phyloP scores from a whole-genome alignment of 2,329 filamentous ascomycete species.

The Aspergillus novoparasiticus region DNA sequence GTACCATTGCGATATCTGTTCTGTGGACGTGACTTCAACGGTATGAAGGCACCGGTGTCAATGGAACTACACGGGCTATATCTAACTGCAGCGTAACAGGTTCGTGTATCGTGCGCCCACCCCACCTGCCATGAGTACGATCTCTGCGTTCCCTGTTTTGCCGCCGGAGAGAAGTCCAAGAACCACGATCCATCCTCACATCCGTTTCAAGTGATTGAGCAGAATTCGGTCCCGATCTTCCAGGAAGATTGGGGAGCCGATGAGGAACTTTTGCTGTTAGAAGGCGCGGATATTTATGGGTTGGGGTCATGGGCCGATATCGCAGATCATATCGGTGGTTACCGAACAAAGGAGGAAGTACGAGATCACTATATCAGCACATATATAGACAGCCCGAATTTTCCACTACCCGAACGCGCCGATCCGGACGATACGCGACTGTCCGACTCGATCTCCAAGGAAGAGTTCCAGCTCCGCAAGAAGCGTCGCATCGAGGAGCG shows the following conservation, averaged over 20 bases:
- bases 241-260: constrained; percentile 95
- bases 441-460: constrained; percentile 78
- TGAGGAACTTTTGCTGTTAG: constrained; percentile 88
- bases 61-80: not conserved
- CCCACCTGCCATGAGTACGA: constrained; percentile 88
- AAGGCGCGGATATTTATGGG: constrained; percentile 94
- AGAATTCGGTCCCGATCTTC: constrained; percentile 97
- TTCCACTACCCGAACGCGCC: constrained; percentile 84
- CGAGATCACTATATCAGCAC: constrained; percentile 89
- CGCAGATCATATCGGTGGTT: constrained; percentile 95
- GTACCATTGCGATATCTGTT: constrained; percentile 97
- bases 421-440: constrained; percentile 79
- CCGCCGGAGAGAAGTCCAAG: constrained; percentile 76
- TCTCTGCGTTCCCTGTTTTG: constrained; percentile 93
- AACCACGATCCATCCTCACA: constrained; percentile 86
- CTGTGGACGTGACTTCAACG: constrained; percentile 93
- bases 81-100: constrained; percentile 54
- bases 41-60: constrained; percentile 51
- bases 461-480: constrained; percentile 90
- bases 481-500: constrained; percentile 91
- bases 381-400: constrained; percentile 79
- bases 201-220: constrained; percentile 90
- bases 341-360: constrained; percentile 91
- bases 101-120: constrained; percentile 91
- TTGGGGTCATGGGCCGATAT: constrained; percentile 97